A percentile compares a stretch with the other conserved stretches of the same genome.
Conservation (phyloP, 257 asterid genomes). For the Jacaranda mimosifolia region DNA sequence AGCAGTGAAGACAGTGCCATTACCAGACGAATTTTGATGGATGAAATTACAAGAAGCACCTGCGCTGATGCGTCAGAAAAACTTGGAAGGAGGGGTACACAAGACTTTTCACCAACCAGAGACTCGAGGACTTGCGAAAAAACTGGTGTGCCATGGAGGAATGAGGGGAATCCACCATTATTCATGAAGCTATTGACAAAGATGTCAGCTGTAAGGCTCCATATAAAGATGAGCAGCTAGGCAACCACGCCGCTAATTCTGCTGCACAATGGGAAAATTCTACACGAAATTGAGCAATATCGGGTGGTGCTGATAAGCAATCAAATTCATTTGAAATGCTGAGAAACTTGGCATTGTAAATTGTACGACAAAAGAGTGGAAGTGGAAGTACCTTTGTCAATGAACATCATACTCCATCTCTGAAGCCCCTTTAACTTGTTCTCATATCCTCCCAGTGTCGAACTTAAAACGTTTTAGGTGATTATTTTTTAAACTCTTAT, state of each 20-base stretch:
- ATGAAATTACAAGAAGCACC: constrained; percentile 10
- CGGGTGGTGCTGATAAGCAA: not conserved
- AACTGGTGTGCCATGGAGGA: not conserved
- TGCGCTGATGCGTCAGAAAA: constrained; percentile 12
- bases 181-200: not conserved
- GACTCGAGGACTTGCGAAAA: not conserved
- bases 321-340: not conserved
- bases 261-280: not conserved
- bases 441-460: no score
- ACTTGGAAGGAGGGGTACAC: constrained; percentile 20
- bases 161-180: constrained; percentile 21
- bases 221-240: not conserved
- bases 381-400: no score
- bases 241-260: not conserved
- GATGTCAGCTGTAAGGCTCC: no score
- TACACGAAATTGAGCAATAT: not conserved
- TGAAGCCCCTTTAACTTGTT: no score
- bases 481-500: no score
- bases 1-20: constrained; percentile 83
- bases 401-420: no score
- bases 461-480: no score
- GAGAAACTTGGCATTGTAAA: no score
- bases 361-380: no score
- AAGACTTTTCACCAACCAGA: constrained; percentile 12
- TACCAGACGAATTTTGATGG: constrained; percentile 67